Evolutionary conservation across 306 rosid genomes (phyloP), one percentile per base, ranked within the genome.

Genomic region (Styphnolobium japonicum): DNA sequence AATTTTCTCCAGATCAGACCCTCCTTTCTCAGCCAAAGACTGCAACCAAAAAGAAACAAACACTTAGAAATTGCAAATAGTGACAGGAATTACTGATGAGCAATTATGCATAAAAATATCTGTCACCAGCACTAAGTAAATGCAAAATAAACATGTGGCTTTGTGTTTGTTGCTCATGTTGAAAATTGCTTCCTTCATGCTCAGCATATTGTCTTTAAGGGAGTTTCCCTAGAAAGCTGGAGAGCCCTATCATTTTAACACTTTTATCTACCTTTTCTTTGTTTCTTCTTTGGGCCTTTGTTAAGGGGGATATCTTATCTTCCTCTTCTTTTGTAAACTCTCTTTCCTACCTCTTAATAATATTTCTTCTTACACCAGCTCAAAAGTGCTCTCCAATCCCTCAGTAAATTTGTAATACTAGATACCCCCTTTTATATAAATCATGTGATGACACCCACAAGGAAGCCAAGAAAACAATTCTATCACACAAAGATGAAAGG

Each of bases 1-100:
- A 75, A 95, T 75, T 65, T 82, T 85, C 88, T 95, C 98, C 72
- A 92, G 78, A 58, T 85, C 84, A n/a, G 90, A 39, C 31, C 97
- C 97, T 62, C 98, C 98, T 85, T 92, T 95, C 83, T 95, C 98
- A 63, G 97, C 95, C 85, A 95, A 82, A 77, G 95, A 85, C 93
- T 92, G 75, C 83, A 90, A 64, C 77, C 42, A 80, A 58, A 61
- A 63, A 21, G 55, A 61, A 55, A 39, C 23, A 25, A 66, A 46
- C 11, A 45, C 21, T 61, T 33, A 42, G 49, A 56, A 64, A 80
- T 10, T n/a, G 16, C 12, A 64, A 67, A 27, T 33, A 27, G 39
- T 52, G 16, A 29, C 5, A 31, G 52, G 11, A 56, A 75, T 48
- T 65, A 48, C 25, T 53, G 12, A 29, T 39, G 18, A 72, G 40